Conservation (phyloP, 2,329 filamentous ascomycete genomes). For the Aspergillus persii region DNA sequence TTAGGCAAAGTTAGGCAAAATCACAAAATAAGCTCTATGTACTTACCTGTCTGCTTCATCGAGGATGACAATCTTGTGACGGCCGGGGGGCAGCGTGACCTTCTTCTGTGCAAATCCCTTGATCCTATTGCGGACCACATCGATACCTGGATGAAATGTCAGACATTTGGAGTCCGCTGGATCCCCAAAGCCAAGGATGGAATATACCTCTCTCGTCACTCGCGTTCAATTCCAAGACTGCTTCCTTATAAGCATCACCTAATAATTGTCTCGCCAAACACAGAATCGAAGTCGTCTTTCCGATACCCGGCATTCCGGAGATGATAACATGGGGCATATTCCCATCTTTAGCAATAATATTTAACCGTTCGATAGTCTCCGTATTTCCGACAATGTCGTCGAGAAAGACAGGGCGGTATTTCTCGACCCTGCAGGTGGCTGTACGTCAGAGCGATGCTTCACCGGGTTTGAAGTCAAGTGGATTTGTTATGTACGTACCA, state of each 20-base stretch:
- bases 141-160: slow-evolving; percentile 63
- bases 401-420: slow-evolving; percentile 91
- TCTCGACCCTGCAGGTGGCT: slow-evolving; percentile 76
- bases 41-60: slow-evolving; percentile 84
- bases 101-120: slow-evolving; percentile 99
- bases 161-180: not conserved
- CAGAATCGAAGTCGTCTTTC: slow-evolving; percentile 93
- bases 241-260: slow-evolving; percentile 94
- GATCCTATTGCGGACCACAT: slow-evolving; percentile 94
- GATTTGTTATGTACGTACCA: slow-evolving; percentile 38
- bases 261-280: slow-evolving; percentile 90
- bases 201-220: slow-evolving; percentile 79
- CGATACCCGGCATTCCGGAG: slow-evolving; percentile 98
- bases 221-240: slow-evolving; percentile 92
- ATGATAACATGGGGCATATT: slow-evolving; percentile 99
- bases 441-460: slow-evolving; percentile 13
- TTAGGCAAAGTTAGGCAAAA: not conserved
- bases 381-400: slow-evolving; percentile 98
- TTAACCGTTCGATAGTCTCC: slow-evolving; percentile 93
- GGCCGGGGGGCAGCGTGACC: slow-evolving; percentile 83
- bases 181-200: not conserved
- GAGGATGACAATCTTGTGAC: slow-evolving; percentile 95
- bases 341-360: slow-evolving; percentile 97
- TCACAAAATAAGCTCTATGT: not conserved
- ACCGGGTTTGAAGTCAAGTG: not conserved